Evolutionary conservation across 257 asterid species (phyloP).

Genomic region (Nicotiana tomentosiformis): DNA sequence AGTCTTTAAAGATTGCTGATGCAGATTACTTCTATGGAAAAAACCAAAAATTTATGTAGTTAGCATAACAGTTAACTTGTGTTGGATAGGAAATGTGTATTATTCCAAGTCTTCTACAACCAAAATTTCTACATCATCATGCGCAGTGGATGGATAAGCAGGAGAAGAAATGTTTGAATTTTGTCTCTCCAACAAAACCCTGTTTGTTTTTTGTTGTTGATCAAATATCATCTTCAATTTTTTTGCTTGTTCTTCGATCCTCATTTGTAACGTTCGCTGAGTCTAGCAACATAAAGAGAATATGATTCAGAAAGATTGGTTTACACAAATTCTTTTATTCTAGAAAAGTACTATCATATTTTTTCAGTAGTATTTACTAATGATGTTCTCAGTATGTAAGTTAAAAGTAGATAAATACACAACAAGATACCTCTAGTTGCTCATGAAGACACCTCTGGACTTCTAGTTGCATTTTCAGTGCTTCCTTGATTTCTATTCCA

Average conservation of each 20-base stretch:
- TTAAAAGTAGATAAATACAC: too few relatives aligned
- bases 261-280: slow-evolving; percentile 55
- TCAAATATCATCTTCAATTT: slow-evolving; percentile 58
- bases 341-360: too few relatives aligned
- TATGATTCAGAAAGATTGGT: neutral
- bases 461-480: slow-evolving; percentile 5
- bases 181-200: slow-evolving; percentile 25
- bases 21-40: neutral
- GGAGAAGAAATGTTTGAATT: slow-evolving; percentile 9
- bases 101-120: neutral
- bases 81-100: neutral
- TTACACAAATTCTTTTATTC: too few relatives aligned
- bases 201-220: slow-evolving; percentile 46
- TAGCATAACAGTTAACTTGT: neutral
- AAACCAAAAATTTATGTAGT: neutral
- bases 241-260: slow-evolving; percentile 69
- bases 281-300: slow-evolving; percentile 22
- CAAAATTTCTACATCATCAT: slow-evolving; percentile 19
- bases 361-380: too few relatives aligned
- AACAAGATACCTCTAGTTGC: neutral
- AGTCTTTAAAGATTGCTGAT: neutral
- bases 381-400: too few relatives aligned
- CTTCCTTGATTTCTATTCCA: slow-evolving; percentile 4
- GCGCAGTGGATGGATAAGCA: neutral
- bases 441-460: slow-evolving; percentile 7